Evolutionary conservation across 129 eudicot species (phyloP).

Genomic region (Flaveria sonorensis): DNA sequence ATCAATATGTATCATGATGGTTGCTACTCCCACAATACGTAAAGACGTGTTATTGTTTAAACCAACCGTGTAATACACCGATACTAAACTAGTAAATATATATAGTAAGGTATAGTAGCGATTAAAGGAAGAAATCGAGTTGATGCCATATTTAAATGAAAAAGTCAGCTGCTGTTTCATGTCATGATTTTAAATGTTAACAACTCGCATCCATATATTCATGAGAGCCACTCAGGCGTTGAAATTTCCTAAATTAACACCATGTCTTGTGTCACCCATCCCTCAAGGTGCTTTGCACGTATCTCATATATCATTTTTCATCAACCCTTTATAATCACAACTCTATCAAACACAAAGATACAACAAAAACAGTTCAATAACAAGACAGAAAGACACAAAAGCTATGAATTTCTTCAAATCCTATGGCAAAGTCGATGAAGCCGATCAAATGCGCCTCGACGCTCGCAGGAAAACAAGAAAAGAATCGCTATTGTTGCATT

Average conservation of each 20-base stretch:
- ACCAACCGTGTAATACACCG: no score
- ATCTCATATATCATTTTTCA: neutral
- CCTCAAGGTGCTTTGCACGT: constrained; percentile 50
- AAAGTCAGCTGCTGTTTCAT: no score
- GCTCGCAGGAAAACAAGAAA: constrained; percentile 50
- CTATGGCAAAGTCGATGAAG: constrained; percentile 56
- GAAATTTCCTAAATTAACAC: neutral
- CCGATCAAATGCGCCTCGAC: constrained; percentile 48
- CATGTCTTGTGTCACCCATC: neutral
- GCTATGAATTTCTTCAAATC: constrained; percentile 49
- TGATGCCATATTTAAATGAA: no score
- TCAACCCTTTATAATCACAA: constrained; percentile 22
- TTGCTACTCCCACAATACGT: no score
- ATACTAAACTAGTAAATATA: no score
- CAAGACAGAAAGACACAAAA: neutral
- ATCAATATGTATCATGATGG: no score
- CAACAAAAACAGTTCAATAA: neutral
- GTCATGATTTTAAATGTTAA: no score
- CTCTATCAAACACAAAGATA: constrained; percentile 2
- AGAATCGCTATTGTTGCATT: constrained; percentile 42
- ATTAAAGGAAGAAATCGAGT: no score
- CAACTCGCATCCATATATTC: no score
- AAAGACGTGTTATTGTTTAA: no score
- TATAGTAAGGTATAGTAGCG: no score
- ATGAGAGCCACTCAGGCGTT: no score